Conservation (phyloP, 768 basidiomycete genomes). For the Kwoniella mangroviensis region DNA sequence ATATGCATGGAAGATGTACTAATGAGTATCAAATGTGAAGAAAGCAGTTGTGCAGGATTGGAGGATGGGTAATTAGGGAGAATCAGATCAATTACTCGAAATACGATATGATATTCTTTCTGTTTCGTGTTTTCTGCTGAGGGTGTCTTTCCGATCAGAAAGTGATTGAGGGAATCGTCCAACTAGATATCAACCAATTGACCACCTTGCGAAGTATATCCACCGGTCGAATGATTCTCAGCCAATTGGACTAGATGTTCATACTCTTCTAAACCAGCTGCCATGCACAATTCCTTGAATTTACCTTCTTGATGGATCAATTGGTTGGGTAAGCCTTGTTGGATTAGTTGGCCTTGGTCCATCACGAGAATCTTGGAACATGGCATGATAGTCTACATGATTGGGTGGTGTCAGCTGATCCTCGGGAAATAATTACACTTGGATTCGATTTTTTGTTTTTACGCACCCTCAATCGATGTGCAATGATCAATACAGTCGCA, state of each 20-base stretch:
- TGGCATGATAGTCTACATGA: conserved; percentile 49
- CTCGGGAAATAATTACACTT: not conserved
- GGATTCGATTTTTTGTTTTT: too few relatives aligned
- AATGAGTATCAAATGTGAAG: too few relatives aligned
- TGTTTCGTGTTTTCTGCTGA: not conserved
- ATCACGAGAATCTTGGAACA: conserved; percentile 53
- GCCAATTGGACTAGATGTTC: conserved; percentile 36
- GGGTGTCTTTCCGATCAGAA: too few relatives aligned
- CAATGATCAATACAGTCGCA: conserved; percentile 52
- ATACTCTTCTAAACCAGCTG: conserved; percentile 45
- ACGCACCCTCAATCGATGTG: conserved; percentile 48
- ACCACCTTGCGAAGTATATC: not conserved
- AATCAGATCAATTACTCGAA: not conserved
- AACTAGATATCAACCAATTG: conserved; percentile 2
- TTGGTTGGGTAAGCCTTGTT: conserved; percentile 43
- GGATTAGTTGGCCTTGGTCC: conserved; percentile 46
- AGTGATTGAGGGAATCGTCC: too few relatives aligned
- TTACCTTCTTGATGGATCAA: conserved; percentile 39
- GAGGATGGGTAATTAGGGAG: not conserved
- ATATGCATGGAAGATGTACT: too few relatives aligned
- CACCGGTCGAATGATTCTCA: conserved; percentile 15
- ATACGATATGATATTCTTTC: not conserved
- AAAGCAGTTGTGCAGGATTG: too few relatives aligned
- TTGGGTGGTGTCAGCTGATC: not conserved
- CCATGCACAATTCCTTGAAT: conserved; percentile 42